Evolutionary conservation across 257 asterid species (phyloP).

Genomic region (Przewalskia tangutica): DNA sequence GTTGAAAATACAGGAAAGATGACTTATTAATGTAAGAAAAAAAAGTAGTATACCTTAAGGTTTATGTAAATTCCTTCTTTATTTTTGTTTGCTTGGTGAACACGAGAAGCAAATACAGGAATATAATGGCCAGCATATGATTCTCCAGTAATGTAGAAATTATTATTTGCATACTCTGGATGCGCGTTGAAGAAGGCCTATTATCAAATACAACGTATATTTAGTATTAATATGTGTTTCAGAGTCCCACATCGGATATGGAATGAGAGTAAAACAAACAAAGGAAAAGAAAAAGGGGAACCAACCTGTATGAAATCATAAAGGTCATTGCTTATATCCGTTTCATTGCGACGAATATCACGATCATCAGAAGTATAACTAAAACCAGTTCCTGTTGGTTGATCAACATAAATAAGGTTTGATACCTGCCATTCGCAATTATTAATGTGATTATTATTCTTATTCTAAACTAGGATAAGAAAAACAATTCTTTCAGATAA

Average conservation of each 20-base stretch:
- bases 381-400: slow-evolving; percentile 54
- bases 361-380: slow-evolving; percentile 38
- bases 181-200: slow-evolving; percentile 46
- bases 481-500: neutral
- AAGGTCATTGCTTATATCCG: slow-evolving; percentile 46
- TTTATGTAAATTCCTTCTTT: slow-evolving; percentile 36
- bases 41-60: slow-evolving; percentile 24
- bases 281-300: neutral
- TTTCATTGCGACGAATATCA: slow-evolving; percentile 40
- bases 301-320: slow-evolving; percentile 47
- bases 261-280: neutral
- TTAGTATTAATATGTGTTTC: neutral
- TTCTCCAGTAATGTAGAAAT: slow-evolving; percentile 50
- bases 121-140: slow-evolving; percentile 55
- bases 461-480: neutral
- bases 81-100: slow-evolving; percentile 44
- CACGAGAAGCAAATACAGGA: slow-evolving; percentile 46
- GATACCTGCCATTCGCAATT: slow-evolving; percentile 20
- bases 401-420: slow-evolving; percentile 45
- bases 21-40: neutral
- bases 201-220: neutral
- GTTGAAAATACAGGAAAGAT: neutral
- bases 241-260: too few relatives aligned
- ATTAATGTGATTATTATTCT: neutral
- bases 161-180: slow-evolving; percentile 31